phyloP scores from a whole-genome alignment of 2,329 filamentous ascomycete species.

The Ceratocystis alfenasii region DNA sequence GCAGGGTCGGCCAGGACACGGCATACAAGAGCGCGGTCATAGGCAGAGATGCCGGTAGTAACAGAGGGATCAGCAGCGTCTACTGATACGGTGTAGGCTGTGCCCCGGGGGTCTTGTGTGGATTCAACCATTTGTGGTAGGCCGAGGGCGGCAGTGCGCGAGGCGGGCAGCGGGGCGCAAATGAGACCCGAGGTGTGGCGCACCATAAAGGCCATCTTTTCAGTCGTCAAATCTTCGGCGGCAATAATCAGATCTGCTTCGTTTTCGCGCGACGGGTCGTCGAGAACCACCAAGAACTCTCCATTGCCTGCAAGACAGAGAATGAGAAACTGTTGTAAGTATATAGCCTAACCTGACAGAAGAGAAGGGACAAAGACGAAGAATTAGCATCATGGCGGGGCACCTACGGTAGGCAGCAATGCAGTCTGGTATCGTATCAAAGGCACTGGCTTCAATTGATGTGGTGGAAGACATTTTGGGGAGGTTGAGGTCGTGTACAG shows the following conservation, averaged over 20 bases:
- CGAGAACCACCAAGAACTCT: conserved; percentile 92
- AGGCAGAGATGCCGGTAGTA: conserved; percentile 81
- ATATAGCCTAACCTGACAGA: not conserved
- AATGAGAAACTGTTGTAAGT: conserved; percentile 19
- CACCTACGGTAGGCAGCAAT: conserved; percentile 52
- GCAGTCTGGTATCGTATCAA: conserved; percentile 54
- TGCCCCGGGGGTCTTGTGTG: conserved; percentile 72
- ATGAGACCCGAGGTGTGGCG: conserved; percentile 82
- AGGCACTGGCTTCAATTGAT: conserved; percentile 40
- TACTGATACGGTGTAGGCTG: conserved; percentile 84
- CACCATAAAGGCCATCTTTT: conserved; percentile 94
- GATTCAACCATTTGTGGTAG: conserved; percentile 78
- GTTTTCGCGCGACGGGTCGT: conserved; percentile 86
- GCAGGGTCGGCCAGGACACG: conserved; percentile 58
- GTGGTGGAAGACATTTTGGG: conserved; percentile 39
- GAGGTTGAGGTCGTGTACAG: not conserved
- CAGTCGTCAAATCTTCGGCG: conserved; percentile 66
- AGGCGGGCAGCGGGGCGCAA: conserved; percentile 68
- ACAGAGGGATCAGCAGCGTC: conserved; percentile 63
- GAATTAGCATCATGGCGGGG: not conserved
- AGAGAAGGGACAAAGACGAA: not conserved
- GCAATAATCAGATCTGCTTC: conserved; percentile 97
- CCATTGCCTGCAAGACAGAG: conserved; percentile 47
- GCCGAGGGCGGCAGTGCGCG: conserved; percentile 55
- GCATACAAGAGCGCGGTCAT: conserved; percentile 75